These are phyloP conservation scores for Apiotrichum akiyoshidainum DNA, from an alignment of 1,284 basidiomycete species.

Conservation along the genomic window DNA sequence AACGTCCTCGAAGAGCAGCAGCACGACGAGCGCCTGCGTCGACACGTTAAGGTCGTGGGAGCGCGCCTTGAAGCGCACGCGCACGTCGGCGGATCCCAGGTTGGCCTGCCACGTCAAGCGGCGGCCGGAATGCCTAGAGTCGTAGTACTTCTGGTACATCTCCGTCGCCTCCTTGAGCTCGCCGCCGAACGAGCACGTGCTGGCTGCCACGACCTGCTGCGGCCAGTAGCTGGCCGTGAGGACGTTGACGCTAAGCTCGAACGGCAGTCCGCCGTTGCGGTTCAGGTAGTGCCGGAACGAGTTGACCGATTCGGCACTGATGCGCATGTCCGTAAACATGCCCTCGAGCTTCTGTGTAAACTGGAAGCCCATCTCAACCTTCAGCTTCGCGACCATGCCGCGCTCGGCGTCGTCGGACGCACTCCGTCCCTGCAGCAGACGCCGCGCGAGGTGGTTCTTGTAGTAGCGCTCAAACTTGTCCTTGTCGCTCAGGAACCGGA, in stretches of 20 bases:
- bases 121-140: conserved; percentile 81
- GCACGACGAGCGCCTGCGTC: conserved; percentile 82
- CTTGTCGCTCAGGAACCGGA: conserved; percentile 92
- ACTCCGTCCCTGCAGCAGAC: conserved; percentile 78
- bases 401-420: conserved; percentile 97
- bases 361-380: conserved; percentile 86
- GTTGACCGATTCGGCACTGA: conserved; percentile 78
- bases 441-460: conserved; percentile 91
- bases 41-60: conserved; percentile 90
- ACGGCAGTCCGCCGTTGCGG: conserved; percentile 54
- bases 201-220: conserved; percentile 57
- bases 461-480: conserved; percentile 98
- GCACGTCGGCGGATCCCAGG: conserved; percentile 88
- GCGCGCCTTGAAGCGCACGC: conserved; percentile 72
- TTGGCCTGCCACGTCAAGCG: conserved; percentile 90
- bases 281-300: conserved; percentile 57
- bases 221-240: conserved; percentile 96
- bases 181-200: conserved; percentile 64
- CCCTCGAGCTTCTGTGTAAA: conserved; percentile 98
- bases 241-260: conserved; percentile 80
- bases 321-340: conserved; percentile 98
- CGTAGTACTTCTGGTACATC: conserved; percentile 86
- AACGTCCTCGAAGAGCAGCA: conserved; percentile 80
- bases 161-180: conserved; percentile 64
- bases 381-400: conserved; percentile 96